Base-by-base conservation (phyloP, 768 basidiomycete genomes). In the Collybiopsis confluens region DNA sequence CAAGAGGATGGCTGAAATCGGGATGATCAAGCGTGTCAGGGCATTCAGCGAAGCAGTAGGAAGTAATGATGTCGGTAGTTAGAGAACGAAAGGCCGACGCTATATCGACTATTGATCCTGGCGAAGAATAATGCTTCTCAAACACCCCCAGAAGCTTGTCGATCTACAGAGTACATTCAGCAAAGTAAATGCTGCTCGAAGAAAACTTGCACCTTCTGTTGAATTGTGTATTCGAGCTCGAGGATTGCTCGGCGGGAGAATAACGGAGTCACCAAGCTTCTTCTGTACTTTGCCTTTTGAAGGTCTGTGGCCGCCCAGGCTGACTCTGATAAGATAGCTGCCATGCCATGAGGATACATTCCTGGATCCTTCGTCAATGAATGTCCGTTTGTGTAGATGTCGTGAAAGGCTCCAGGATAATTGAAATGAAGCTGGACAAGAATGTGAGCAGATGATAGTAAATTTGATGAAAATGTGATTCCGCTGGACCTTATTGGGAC, bases 61-160 rank as follows among this genome's bases (percentile, higher is more conserved):
- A 64, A 9, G 74, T 65, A 47, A 79, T 73, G 45, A 75, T 70
- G 56, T 77, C 77, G 57, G 75, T 59, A 10, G 74, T 68, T 13
- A 69, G 64, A 28, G 73, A 72, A 33, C 74, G 68, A 45, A 73
- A 77, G 4, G 73, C 75, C 30, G 70, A 60, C 60, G 69, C 71
- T 59, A 76, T 64, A 49, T 76, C 62, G 4, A 62, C 62, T 2
- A 73, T 6, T 16, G 66, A 27, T 41, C 54, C 45, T 57, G 44
- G 54, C 54, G 28, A 20, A 59, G 40, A 45, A 55, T 43, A 24
- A 50, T 15, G 11, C 20, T 42, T 36, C 38, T 41, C 26, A 52
- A 52, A 1, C 68, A 56, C 43, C 62, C 58, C 2, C 51, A 52
- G 23, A 68, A 77, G 61, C 27, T 58, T 61, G 35, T 72, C 64